Evolutionary conservation across 768 basidiomycete species (phyloP).

Genomic region (Antrodiella citrinella): DNA sequence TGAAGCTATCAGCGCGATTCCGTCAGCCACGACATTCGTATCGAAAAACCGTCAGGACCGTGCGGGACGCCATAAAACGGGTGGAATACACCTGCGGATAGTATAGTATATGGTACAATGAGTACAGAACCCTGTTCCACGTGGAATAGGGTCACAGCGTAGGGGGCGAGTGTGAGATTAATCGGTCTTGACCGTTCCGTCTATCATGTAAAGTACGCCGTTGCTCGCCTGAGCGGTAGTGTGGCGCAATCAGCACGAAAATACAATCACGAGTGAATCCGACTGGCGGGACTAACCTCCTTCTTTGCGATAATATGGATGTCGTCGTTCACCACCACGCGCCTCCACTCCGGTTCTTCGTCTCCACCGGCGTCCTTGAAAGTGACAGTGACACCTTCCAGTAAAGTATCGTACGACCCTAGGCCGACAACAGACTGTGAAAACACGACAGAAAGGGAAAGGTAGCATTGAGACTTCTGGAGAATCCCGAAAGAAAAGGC

Average conservation of each 20-base stretch:
- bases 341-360: conserved; percentile 45
- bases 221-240: conserved; percentile 40
- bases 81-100: not conserved
- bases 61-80: not conserved
- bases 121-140: not conserved
- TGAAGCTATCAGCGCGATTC: no score
- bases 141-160: not conserved
- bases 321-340: conserved; percentile 47
- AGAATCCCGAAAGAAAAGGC: not conserved
- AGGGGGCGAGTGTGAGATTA: conserved; percentile 8
- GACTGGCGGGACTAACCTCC: conserved; percentile 48
- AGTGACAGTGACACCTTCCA: conserved; percentile 47
- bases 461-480: not conserved
- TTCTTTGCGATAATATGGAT: conserved; percentile 50
- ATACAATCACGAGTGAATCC: no score
- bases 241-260: no score
- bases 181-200: conserved; percentile 36
- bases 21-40: not conserved
- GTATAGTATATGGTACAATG: not conserved
- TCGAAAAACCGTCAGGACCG: not conserved
- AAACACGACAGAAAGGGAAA: not conserved
- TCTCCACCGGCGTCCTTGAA: conserved; percentile 36
- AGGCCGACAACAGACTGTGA: conserved; percentile 38
- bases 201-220: conserved; percentile 51
- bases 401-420: conserved; percentile 47